phyloP scores from a whole-genome alignment of 23 red algal genomes.

The Gracilaria domingensis region DNA sequence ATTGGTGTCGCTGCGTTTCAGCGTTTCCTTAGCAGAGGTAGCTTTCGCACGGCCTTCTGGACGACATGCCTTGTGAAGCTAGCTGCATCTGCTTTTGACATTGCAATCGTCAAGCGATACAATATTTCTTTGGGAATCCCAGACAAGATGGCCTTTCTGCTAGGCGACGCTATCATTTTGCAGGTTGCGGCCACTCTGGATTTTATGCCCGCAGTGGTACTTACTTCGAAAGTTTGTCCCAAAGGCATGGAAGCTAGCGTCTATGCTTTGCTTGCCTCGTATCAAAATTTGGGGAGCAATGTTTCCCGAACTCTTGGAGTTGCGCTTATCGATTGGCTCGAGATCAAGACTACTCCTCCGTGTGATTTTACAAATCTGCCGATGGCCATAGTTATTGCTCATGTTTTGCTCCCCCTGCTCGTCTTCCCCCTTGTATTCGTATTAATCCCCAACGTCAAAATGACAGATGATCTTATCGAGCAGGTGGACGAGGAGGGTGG shows the following conservation, averaged over 20 bases:
- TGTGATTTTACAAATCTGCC: constrained; percentile 77
- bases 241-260: constrained; percentile 78
- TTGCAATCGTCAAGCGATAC: constrained; percentile 63
- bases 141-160: constrained; percentile 69
- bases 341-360: constrained; percentile 62
- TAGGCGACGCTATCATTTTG: constrained; percentile 75
- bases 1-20: constrained; percentile 74
- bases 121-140: constrained; percentile 65
- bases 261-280: constrained; percentile 74
- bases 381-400: constrained; percentile 67
- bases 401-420: constrained; percentile 64
- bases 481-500: background rate
- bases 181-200: constrained; percentile 57
- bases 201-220: constrained; percentile 81
- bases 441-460: constrained; percentile 65
- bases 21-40: constrained; percentile 52
- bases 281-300: constrained; percentile 65
- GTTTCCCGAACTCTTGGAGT: constrained; percentile 76
- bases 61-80: constrained; percentile 73
- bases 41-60: constrained; percentile 77
- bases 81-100: constrained; percentile 66
- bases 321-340: constrained; percentile 57
- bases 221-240: constrained; percentile 81
- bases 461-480: constrained; percentile 76
- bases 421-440: constrained; percentile 74